Evolutionary conservation across 345 rosid species (phyloP).

Genomic region (Pugionium dolabratum): DNA sequence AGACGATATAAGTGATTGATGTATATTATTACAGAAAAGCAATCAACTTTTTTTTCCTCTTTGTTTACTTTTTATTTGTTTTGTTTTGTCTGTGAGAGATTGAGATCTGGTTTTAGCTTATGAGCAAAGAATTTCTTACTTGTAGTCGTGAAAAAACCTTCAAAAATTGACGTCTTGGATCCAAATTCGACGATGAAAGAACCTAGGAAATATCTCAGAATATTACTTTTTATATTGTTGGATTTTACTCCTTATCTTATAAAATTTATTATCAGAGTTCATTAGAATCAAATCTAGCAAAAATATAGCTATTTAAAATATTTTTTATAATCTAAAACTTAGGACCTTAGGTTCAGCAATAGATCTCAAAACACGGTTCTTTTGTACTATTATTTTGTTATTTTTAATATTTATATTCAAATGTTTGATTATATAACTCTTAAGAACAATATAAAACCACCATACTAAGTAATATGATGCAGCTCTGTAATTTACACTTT

Average conservation of each 20-base stretch:
- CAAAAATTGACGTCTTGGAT: constrained; percentile 33
- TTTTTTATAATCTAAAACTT: too few species aligned
- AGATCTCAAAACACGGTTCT: not conserved
- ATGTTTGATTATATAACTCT: not conserved
- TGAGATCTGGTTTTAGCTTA: constrained; percentile 30
- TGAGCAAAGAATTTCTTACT: constrained; percentile 37
- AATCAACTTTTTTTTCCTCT: constrained; percentile 10
- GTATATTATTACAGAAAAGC: constrained; percentile 27
- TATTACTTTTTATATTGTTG: not conserved
- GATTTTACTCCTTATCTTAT: too few species aligned
- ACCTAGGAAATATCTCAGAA: constrained; percentile 30
- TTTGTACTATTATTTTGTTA: not conserved
- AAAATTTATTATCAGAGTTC: not conserved
- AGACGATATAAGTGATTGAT: constrained; percentile 13
- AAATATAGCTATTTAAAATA: not conserved
- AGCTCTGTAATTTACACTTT: too few species aligned
- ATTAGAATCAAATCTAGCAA: not conserved
- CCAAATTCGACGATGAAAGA: constrained; percentile 27
- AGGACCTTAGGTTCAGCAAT: too few species aligned
- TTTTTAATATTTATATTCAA: not conserved
- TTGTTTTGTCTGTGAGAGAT: constrained; percentile 19
- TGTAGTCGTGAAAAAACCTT: constrained; percentile 36
- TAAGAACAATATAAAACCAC: not conserved
- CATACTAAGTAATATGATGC: too few species aligned
- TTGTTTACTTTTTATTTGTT: not conserved